A percentile compares a stretch with the other conserved stretches of the same genome.
Conservation (phyloP, 192 early-diverging fungal species). For the Linderina pennispora region DNA sequence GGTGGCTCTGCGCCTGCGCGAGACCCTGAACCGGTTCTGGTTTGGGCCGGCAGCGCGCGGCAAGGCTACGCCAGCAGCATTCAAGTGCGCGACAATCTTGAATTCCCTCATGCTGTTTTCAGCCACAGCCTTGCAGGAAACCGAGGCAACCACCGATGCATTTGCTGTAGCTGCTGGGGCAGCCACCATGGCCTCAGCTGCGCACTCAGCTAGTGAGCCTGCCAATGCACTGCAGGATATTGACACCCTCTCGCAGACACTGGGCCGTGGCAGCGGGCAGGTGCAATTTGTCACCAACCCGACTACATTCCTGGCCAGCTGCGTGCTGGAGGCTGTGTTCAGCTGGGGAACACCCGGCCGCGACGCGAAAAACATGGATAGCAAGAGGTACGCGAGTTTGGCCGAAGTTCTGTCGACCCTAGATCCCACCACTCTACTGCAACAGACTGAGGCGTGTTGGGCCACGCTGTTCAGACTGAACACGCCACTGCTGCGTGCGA, state of each 20-base stretch:
- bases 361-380: not conserved
- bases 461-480: constrained; percentile 12
- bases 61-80: not conserved
- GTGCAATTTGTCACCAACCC: constrained; percentile 42
- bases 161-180: constrained; percentile 34
- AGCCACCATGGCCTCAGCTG: not conserved
- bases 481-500: constrained; percentile 1
- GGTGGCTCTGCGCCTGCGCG: constrained; percentile 31
- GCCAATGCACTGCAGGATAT: not conserved
- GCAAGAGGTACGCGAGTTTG: constrained; percentile 6
- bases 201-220: not conserved
- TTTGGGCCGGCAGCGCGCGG: constrained; percentile 6
- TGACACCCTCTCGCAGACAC: not conserved
- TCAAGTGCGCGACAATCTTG: constrained; percentile 18
- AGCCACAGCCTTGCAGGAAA: constrained; percentile 27
- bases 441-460: constrained; percentile 10
- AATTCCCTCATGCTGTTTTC: constrained; percentile 40
- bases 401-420: constrained; percentile 25
- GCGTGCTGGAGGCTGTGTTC: constrained; percentile 15
- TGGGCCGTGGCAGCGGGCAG: constrained; percentile 7
- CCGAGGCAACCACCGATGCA: constrained; percentile 38
- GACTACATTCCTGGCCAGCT: constrained; percentile 19
- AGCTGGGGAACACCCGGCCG: constrained; percentile 3
- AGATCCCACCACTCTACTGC: constrained; percentile 10
- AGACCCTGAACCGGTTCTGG: constrained; percentile 24